These are phyloP conservation scores for Ustilago crameri DNA, from an alignment of 1,284 basidiomycete species.

Conservation along the genomic window DNA sequence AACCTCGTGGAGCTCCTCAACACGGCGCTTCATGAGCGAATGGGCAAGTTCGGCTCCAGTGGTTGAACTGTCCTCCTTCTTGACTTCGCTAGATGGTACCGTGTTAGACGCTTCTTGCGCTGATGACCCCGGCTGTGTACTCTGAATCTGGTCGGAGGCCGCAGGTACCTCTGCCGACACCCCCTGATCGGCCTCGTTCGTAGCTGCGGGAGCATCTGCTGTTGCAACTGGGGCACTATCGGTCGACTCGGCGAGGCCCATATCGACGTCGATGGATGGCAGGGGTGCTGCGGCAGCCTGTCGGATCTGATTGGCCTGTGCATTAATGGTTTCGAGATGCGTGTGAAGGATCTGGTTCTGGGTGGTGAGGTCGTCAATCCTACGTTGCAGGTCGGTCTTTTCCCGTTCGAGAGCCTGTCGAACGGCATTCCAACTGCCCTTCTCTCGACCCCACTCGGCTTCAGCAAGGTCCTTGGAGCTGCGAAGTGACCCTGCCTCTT, in stretches of 20 bases:
- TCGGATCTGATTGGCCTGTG: conserved; percentile 80
- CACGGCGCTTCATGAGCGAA: conserved; percentile 39
- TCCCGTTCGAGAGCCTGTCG: conserved; percentile 81
- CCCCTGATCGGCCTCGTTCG: background rate
- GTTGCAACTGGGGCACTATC: conserved; percentile 66
- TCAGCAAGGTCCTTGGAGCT: conserved; percentile 74
- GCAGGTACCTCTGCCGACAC: background rate
- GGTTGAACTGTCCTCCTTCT: conserved; percentile 16
- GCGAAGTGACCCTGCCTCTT: conserved; percentile 43
- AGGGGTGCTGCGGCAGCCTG: conserved; percentile 69
- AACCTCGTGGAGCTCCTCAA: conserved; percentile 75
- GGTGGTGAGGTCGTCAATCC: conserved; percentile 78
- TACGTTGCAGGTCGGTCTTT: conserved; percentile 76
- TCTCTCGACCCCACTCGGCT: conserved; percentile 78
- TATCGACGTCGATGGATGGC: conserved; percentile 60
- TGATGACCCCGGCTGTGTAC: background rate
- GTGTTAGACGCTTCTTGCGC: background rate
- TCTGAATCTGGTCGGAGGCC: conserved; percentile 2
- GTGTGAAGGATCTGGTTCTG: conserved; percentile 84
- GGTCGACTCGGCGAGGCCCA: conserved; percentile 38
- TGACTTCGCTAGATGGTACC: conserved; percentile 7
- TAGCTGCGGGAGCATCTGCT: conserved; percentile 1
- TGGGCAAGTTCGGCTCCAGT: conserved; percentile 35
- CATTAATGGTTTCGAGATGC: conserved; percentile 85
- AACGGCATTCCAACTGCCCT: conserved; percentile 83